Evolutionary conservation across 768 basidiomycete genomes (phyloP), one percentile per base, ranked within the genome.

Genomic region (Sistotremastrum suecicum): DNA sequence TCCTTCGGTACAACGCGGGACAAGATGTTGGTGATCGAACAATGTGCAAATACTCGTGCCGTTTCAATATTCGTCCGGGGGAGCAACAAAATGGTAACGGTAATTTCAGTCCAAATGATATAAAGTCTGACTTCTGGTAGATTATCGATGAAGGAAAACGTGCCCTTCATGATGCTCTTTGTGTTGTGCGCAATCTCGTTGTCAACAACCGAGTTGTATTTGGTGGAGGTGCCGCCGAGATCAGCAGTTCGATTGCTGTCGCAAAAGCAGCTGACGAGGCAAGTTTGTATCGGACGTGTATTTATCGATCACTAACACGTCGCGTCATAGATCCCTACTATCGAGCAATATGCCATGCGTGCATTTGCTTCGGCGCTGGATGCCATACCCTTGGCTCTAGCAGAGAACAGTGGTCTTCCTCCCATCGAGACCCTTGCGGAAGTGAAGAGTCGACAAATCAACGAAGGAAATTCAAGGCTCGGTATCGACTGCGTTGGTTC

Each of bases 321-420:
- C 30, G 36, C 20, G 3, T 5, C 7, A 12, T 50, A 91, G 87
- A 94, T 95, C 53, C 83, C 95, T 1, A 75, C 89, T 31, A 97
- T 99, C 56, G 95, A 99, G 65, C 95, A 99, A 69, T 99, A 99
- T 58, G 95, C 95, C 3, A 97, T 99, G 92, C 83, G 94, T 42
- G 92, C 95, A n/a, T 99, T 98, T 61, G 75, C 95, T 3, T 85
- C 87, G 34, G 94, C 95, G 9, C 69, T 99, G 5, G 95, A 99
- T 56, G 75, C 90, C n/a, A 67, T 98, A 42, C 95, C 95, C 3
- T 75, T 99, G 8, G 95, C 95, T 3, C 72, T 99, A 7, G 95
- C 95, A 9, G 95, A 99, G 65, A 99, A 99, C 71, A 94, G 89
- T 50, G 95, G 95, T 45, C 64, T 98, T 39, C 81, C 86, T 9